Base-by-base conservation (phyloP, 2,329 filamentous ascomycete species). In the Diaporthe destruens region DNA sequence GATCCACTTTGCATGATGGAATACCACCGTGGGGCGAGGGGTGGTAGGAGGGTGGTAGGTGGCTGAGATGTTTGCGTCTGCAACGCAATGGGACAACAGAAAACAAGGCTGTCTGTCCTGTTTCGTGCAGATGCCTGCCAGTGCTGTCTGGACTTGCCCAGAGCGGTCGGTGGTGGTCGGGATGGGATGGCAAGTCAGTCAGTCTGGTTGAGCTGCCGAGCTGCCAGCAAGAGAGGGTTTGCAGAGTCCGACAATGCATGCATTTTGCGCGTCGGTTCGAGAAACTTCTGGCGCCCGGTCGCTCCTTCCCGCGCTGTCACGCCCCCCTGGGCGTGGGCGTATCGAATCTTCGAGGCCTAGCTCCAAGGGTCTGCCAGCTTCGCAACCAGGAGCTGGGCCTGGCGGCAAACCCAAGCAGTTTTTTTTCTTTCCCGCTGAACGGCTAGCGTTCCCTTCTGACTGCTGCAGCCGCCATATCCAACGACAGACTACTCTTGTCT, bases 61-160 rank as follows among this genome's bases (percentile, higher is more conserved):
- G 14, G n/a, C n/a, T n/a, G n/a, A n/a, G 61, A 66, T 66, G 61
- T 66, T 66, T 66, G 61, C 61, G 47, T 66, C 61, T 53, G 47
- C 39, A 42, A 42, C 47, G 36, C 44, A 66, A 53, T 66, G 61
- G 20, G 20, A 12, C 9, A 25, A 51, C 8, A 5, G 2, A 55
- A 66, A 53, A 39, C 61, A 65, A 65, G 59, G 59, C 59, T 65
- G 59, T 29, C 29, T 29, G 29, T 65, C 59, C 44, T 44, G 56
- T 23, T 51, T 51, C 47, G n/a, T 51, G 47, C 47, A 51, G 12
- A 3, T 51, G 47, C n/a, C n/a, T 51, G 47, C n/a, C n/a, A 51
- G 6, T 25, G n/a, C 9, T 25, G 6, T 59, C 56, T 7, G 56
- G 56, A 20, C 12, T 51, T 65, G 61, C 44, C 61, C 29, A 65